phyloP scores from a whole-genome alignment of 2,329 filamentous ascomycete genomes.

The Monilinia aucupariae region DNA sequence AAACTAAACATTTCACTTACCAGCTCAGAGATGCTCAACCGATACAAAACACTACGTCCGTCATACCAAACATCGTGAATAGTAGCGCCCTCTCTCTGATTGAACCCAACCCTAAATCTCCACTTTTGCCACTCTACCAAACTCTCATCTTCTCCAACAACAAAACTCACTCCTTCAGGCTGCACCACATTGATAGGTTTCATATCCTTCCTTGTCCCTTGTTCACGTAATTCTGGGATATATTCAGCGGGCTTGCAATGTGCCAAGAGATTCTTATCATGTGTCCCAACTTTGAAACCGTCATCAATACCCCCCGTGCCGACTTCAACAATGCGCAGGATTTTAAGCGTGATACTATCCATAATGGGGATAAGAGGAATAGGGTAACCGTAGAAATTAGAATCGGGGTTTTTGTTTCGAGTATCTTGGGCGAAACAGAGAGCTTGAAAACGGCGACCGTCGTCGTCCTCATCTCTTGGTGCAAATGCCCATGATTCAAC shows the following conservation, averaged over 20 bases:
- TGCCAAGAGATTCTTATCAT: slow-evolving; percentile 42
- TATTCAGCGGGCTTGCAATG: slow-evolving; percentile 37
- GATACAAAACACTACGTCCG: slow-evolving; percentile 52
- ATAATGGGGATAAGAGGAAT: slow-evolving; percentile 45
- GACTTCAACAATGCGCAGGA: slow-evolving; percentile 45
- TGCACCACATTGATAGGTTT: slow-evolving; percentile 59
- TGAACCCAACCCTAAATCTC: slow-evolving; percentile 58
- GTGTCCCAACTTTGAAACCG: slow-evolving; percentile 40
- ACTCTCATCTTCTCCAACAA: slow-evolving; percentile 40
- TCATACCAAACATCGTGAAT: slow-evolving; percentile 58
- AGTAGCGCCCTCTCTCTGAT: slow-evolving; percentile 54
- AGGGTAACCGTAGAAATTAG: slow-evolving; percentile 47
- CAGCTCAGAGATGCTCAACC: slow-evolving; percentile 57
- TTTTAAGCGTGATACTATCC: slow-evolving; percentile 43
- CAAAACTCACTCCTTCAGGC: slow-evolving; percentile 58
- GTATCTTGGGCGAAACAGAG: slow-evolving; percentile 48
- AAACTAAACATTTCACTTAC: neutral
- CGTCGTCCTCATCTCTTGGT: slow-evolving; percentile 39
- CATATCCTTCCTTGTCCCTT: slow-evolving; percentile 41
- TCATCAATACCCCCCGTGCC: slow-evolving; percentile 38
- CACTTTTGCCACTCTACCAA: slow-evolving; percentile 50
- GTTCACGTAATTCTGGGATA: slow-evolving; percentile 39
- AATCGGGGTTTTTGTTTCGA: slow-evolving; percentile 19
- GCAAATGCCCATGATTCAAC: slow-evolving; percentile 53
- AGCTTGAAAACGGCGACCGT: slow-evolving; percentile 48